Evolutionary conservation across 2,329 filamentous ascomycete genomes (phyloP).

Genomic region (Colletotrichum sidae): DNA sequence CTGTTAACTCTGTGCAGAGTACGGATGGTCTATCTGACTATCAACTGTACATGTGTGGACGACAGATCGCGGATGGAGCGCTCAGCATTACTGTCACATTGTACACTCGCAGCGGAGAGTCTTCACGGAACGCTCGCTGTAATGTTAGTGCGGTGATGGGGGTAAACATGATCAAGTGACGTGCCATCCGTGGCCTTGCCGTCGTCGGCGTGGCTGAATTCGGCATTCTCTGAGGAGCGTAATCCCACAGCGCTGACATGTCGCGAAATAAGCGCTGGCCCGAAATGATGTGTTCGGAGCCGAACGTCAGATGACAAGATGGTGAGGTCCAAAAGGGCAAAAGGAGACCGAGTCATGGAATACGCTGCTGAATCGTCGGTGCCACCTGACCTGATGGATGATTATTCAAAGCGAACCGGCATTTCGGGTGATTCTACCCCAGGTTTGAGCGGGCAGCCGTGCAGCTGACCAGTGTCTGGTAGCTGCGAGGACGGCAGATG

Average conservation of each 20-base stretch:
- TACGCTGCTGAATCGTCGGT: background rate
- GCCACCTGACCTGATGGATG: background rate
- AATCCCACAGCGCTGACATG: too few species aligned
- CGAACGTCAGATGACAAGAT: too few species aligned
- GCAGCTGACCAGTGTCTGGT: constrained; percentile 25
- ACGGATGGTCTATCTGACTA: too few species aligned
- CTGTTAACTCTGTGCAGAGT: too few species aligned
- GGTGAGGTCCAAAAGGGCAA: too few species aligned
- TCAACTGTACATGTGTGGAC: too few species aligned
- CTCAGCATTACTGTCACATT: constrained; percentile 10
- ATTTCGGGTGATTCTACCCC: constrained; percentile 25
- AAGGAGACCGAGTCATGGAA: too few species aligned
- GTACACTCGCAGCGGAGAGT: background rate
- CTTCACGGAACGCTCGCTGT: constrained; percentile 1
- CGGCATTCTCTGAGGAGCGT: too few species aligned
- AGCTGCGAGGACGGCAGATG: constrained; percentile 26
- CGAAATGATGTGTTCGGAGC: too few species aligned
- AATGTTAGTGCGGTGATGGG: constrained; percentile 6
- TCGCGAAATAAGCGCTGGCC: too few species aligned
- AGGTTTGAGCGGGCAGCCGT: constrained; percentile 27
- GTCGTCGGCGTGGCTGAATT: too few species aligned
- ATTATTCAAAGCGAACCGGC: background rate
- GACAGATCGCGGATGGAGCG: constrained; percentile 15
- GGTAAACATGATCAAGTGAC: background rate
- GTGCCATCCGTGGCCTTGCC: too few species aligned